Evolutionary conservation across 2,329 filamentous ascomycete genomes (phyloP).

Genomic region (Kalmusia sp.): DNA sequence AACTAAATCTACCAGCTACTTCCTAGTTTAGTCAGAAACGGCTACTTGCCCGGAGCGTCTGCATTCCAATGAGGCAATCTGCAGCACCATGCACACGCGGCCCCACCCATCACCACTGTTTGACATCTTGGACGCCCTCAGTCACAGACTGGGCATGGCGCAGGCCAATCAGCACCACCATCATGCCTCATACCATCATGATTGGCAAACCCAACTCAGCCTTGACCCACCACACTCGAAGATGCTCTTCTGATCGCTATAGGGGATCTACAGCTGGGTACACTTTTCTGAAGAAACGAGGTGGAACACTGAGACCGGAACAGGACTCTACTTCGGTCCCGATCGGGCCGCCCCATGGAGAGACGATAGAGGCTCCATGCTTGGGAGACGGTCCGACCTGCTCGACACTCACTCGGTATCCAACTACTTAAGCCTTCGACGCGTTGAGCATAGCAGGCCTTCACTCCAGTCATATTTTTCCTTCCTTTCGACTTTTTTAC

Average conservation of each 20-base stretch:
- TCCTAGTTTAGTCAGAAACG: neutral
- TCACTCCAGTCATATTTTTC: neutral
- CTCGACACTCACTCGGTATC: no score
- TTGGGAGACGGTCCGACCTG: neutral
- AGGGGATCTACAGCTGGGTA: constrained; percentile 6
- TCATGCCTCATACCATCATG: constrained; percentile 19
- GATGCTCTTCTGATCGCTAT: neutral
- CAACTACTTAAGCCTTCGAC: neutral
- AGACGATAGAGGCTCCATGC: neutral
- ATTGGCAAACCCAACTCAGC: constrained; percentile 17
- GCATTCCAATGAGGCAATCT: neutral
- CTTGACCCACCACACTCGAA: neutral
- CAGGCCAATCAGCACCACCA: constrained; percentile 25
- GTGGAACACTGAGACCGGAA: constrained; percentile 17
- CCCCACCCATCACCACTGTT: constrained; percentile 25
- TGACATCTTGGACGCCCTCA: constrained; percentile 20
- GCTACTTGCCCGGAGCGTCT: neutral
- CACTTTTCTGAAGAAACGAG: constrained; percentile 18
- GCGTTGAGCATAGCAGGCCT: neutral
- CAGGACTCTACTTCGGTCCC: constrained; percentile 8
- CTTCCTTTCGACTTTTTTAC: constrained; percentile 18
- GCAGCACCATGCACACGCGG: neutral
- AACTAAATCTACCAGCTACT: neutral
- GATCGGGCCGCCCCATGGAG: constrained; percentile 2
- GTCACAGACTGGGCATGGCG: constrained; percentile 31